Conservation (phyloP, 495 filamentous ascomycete genomes). For the Penicillium salamii region DNA sequence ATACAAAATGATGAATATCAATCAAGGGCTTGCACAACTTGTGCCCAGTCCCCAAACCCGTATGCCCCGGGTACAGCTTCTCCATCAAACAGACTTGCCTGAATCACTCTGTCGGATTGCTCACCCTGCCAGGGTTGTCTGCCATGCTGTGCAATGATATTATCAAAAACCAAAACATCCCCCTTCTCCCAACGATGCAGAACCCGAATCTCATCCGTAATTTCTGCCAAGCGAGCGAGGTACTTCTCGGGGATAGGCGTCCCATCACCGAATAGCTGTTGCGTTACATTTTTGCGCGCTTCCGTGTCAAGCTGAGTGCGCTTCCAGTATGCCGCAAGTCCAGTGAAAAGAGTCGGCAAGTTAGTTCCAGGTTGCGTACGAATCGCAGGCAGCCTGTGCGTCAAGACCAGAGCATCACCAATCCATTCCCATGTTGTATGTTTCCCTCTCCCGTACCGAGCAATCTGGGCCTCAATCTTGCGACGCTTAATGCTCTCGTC, state of each 20-base stretch:
- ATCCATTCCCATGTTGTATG: constrained; percentile 50
- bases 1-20: constrained; percentile 6
- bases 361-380: constrained; percentile 47
- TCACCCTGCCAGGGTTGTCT: constrained; percentile 46
- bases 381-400: constrained; percentile 44
- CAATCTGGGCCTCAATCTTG: constrained; percentile 53
- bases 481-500: constrained; percentile 35
- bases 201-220: constrained; percentile 48
- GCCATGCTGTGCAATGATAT: constrained; percentile 47
- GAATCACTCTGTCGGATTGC: constrained; percentile 40
- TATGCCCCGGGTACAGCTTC: constrained; percentile 42
- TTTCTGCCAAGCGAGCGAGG: constrained; percentile 40
- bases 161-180: constrained; percentile 48
- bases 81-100: constrained; percentile 45
- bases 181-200: constrained; percentile 39
- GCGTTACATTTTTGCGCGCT: constrained; percentile 20
- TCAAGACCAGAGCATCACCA: constrained; percentile 38
- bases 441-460: constrained; percentile 31
- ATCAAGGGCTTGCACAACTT: constrained; percentile 38
- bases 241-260: constrained; percentile 51
- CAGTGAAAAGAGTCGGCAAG: constrained; percentile 52
- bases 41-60: constrained; percentile 42
- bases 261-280: constrained; percentile 46
- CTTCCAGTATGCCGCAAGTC: constrained; percentile 45
- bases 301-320: constrained; percentile 25